Evolutionary conservation across 352 stramenopile genomes (phyloP), one percentile per base, ranked within the genome.

Genomic region (Globisporangium heterothallicum): DNA sequence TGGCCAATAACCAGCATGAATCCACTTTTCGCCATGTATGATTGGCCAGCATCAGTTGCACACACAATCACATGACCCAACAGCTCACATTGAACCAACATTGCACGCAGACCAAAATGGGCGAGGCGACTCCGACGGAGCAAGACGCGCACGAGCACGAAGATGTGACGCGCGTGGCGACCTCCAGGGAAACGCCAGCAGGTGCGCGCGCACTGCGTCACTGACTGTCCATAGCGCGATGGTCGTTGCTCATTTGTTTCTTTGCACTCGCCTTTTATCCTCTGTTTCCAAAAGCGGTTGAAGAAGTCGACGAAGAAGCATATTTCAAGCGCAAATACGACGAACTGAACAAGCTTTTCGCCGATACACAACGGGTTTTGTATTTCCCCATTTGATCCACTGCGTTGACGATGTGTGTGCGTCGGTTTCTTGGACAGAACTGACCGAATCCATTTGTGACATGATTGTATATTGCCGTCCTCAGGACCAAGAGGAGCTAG

Each of bases 401-500:
- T 2, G 16, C 6, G 16, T 14, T 38, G 16, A 1, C 9, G 14
- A 35, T 25, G 4, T 14, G 13, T 41, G 5, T 41, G 5, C 24
- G 18, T 52, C 8, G 16, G 21, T 24, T 2, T 16, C 19, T 0
- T 14, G n/a, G n/a, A n/a, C n/a, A n/a, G n/a, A n/a, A n/a, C 19
- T 30, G 4, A 43, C 4, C 18, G 25, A 42, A 21, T 9, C 10
- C 24, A 46, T 27, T 5, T 2, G 12, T 7, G 2, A 12, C 12
- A n/a, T 45, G 16, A 25, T 26, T 53, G 34, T 21, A 0, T 19
- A 5, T 55, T 4, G 13, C 48, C 22, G n/a, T 21, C 41, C 0
- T 14, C 48, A 79, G 69, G 63, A 76, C 30, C 50, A 54, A 3
- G 29, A 35, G 0, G 57, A 61, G 30, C 55, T 79, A 8, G 52